Conservation (phyloP, 1,139 yeast species). For the Taphrina deformans region DNA sequence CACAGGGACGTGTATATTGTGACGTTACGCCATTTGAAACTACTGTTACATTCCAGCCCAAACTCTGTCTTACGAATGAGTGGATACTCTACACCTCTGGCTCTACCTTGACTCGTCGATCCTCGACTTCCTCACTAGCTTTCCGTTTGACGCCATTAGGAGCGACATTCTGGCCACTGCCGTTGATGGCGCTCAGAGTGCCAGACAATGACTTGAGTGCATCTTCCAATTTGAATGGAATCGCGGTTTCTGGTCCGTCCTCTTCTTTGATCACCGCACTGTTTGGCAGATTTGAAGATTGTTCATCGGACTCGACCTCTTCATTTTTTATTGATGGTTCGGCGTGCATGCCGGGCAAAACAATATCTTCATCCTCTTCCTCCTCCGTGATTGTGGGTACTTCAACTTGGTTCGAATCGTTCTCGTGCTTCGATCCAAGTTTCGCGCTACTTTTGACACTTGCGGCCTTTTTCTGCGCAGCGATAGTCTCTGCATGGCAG, state of each 20-base stretch:
- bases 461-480: slow-evolving; percentile 5
- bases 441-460: neutral
- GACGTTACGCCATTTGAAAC: no score
- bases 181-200: neutral
- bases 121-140: slow-evolving; percentile 23
- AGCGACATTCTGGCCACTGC: neutral
- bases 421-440: neutral
- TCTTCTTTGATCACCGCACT: neutral
- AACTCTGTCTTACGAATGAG: neutral
- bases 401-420: neutral
- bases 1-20: no score
- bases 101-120: slow-evolving; percentile 23
- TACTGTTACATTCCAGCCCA: neutral
- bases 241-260: neutral
- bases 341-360: neutral
- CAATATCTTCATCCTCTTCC: neutral
- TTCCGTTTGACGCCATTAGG: slow-evolving; percentile 15
- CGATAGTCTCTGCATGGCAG: slow-evolving; percentile 71
- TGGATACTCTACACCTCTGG: neutral
- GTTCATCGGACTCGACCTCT: neutral
- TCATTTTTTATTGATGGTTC: neutral
- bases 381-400: neutral
- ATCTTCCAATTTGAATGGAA: slow-evolving; percentile 3
- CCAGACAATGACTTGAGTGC: slow-evolving; percentile 15
- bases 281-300: neutral